A percentile compares a stretch with the other conserved stretches of the same genome.
phyloP scores from a whole-genome alignment of 2,329 filamentous ascomycete genomes.

The Pseudohalonectria lignicola region DNA sequence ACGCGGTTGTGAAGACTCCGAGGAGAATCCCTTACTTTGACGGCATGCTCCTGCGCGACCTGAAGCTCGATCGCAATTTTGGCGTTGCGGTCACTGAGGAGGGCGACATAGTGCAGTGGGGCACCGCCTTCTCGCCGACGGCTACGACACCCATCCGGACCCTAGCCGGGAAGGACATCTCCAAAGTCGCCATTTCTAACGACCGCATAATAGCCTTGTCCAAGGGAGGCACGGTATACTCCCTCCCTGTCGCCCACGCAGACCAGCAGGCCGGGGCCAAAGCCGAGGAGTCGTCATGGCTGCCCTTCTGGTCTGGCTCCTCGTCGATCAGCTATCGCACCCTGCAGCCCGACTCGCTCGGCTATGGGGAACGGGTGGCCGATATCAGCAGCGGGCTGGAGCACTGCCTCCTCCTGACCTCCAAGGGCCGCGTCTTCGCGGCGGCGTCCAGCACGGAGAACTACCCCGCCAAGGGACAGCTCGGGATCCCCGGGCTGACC shows the following conservation, averaged over 20 bases:
- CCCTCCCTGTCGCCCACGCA: slow-evolving; percentile 62
- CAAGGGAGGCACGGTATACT: slow-evolving; percentile 65
- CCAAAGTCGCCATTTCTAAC: slow-evolving; percentile 63
- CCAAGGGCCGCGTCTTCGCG: slow-evolving; percentile 75
- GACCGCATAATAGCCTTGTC: slow-evolving; percentile 77
- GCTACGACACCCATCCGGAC: slow-evolving; percentile 56
- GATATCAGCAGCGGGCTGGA: slow-evolving; percentile 71
- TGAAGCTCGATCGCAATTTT: slow-evolving; percentile 74
- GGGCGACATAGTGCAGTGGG: slow-evolving; percentile 90
- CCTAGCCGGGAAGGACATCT: slow-evolving; percentile 69
- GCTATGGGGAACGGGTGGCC: slow-evolving; percentile 60
- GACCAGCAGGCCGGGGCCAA: slow-evolving; percentile 55
- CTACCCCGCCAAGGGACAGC: slow-evolving; percentile 75
- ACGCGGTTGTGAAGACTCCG: slow-evolving; percentile 69
- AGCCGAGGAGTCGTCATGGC: slow-evolving; percentile 40
- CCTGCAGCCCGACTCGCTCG: slow-evolving; percentile 53
- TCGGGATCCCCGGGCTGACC: slow-evolving; percentile 73
- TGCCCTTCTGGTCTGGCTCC: slow-evolving; percentile 56
- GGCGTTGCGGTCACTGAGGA: slow-evolving; percentile 80
- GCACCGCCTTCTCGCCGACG: slow-evolving; percentile 48
- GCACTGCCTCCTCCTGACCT: slow-evolving; percentile 78
- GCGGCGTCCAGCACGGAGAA: slow-evolving; percentile 69
- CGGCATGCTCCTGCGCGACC: slow-evolving; percentile 69
- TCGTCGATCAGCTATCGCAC: slow-evolving; percentile 56
- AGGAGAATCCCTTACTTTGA: slow-evolving; percentile 74